Conservation (phyloP, 2,329 filamentous ascomycete genomes). For the Leptosphaerulina australis region DNA sequence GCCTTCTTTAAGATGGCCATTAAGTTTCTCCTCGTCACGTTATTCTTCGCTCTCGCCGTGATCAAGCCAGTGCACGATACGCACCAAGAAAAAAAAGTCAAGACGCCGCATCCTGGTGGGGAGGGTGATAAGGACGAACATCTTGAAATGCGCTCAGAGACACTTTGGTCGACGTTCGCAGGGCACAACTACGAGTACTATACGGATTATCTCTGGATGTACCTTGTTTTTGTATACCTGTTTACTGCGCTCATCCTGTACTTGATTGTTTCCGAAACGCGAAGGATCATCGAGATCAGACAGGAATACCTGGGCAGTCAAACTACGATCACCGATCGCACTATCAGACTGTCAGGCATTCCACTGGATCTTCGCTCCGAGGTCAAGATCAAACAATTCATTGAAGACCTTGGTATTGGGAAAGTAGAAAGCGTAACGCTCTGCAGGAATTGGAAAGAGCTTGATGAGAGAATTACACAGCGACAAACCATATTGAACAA, state of each 20-base stretch:
- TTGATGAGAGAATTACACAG: slow-evolving; percentile 75
- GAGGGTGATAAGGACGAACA: slow-evolving; percentile 20
- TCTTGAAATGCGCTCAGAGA: slow-evolving; percentile 29
- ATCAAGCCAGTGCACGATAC: slow-evolving; percentile 84
- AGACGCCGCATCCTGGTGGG: slow-evolving; percentile 26
- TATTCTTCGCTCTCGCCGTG: slow-evolving; percentile 79
- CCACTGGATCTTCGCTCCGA: slow-evolving; percentile 80
- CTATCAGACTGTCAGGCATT: slow-evolving; percentile 88
- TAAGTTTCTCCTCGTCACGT: slow-evolving; percentile 77
- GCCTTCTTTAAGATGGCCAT: slow-evolving; percentile 96
- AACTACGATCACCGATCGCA: slow-evolving; percentile 93
- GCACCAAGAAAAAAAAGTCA: slow-evolving; percentile 53
- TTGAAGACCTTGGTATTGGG: slow-evolving; percentile 87
- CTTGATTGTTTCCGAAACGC: slow-evolving; percentile 81
- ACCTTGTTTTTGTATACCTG: slow-evolving; percentile 91
- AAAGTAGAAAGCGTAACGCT: slow-evolving; percentile 86
- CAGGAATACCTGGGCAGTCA: slow-evolving; percentile 93
- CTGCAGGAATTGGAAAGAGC: slow-evolving; percentile 82
- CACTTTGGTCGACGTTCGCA: slow-evolving; percentile 25
- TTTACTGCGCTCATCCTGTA: slow-evolving; percentile 85
- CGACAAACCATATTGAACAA: slow-evolving; percentile 70
- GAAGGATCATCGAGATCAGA: slow-evolving; percentile 80
- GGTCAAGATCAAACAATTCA: slow-evolving; percentile 79
- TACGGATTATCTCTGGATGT: slow-evolving; percentile 81
- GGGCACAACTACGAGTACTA: slow-evolving; percentile 48